phyloP scores from a whole-genome alignment of 2,329 filamentous ascomycete species.

The Aspergillus sergii region DNA sequence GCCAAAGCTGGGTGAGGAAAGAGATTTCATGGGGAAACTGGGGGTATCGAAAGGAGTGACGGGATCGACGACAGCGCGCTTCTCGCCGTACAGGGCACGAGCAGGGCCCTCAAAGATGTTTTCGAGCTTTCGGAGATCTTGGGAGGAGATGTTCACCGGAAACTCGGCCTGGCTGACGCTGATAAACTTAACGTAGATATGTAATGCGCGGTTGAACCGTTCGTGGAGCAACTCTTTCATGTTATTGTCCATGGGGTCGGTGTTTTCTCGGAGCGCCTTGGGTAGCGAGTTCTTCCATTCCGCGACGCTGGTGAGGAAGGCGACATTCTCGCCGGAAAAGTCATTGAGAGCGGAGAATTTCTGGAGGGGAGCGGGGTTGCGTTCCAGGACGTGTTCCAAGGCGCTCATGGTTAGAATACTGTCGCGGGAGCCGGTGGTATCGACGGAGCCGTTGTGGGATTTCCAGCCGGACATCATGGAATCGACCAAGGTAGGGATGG shows the following conservation, averaged over 20 bases:
- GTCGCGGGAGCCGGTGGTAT: conserved; percentile 41
- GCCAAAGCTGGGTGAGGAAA: conserved; percentile 22
- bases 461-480: conserved; percentile 32
- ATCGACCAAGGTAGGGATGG: conserved; percentile 31
- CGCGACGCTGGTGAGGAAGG: conserved; percentile 62
- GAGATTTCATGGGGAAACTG: conserved; percentile 25
- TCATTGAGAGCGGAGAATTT: conserved; percentile 67
- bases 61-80: conserved; percentile 42
- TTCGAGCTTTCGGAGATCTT: conserved; percentile 58
- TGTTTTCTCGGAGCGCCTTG: conserved; percentile 24
- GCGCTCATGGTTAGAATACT: conserved; percentile 63
- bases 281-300: conserved; percentile 54
- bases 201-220: conserved; percentile 60
- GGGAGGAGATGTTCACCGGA: conserved; percentile 66
- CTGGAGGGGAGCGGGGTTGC: conserved; percentile 62
- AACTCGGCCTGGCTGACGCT: conserved; percentile 65
- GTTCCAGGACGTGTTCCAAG: conserved; percentile 61
- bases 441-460: conserved; percentile 41
- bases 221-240: conserved; percentile 45
- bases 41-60: conserved; percentile 38
- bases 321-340: conserved; percentile 72
- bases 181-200: conserved; percentile 65
- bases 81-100: conserved; percentile 42
- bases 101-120: conserved; percentile 60
- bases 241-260: conserved; percentile 26